Evolutionary conservation across 2,329 filamentous ascomycete species (phyloP), one percentile per base, ranked within the genome.

Genomic region (Fragosphaeria purpurea): DNA sequence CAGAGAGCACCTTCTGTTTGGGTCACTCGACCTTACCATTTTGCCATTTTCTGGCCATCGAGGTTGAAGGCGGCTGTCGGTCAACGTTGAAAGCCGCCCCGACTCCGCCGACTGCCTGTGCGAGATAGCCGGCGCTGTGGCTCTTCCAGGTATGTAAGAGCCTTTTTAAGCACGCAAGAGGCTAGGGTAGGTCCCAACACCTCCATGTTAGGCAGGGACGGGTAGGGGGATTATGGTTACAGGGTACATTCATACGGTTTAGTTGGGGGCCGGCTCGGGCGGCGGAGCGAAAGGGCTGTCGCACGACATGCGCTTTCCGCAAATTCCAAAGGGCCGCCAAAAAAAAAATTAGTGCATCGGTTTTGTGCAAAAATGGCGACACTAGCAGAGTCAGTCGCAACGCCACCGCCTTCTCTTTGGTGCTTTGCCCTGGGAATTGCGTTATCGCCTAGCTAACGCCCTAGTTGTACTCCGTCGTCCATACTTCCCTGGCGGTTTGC

Each of bases 101-200:
- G 41, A 44, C 44, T 35, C 34, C 48, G 42, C 37, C 47, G 35
- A 30, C 12, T 35, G 32, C 39, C 39, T 22, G 35, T 3, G 35
- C 39, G n/a, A 13, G 6, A 12, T 41, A 12, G 39, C 39, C 10
- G 10, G 8, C n/a, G 8, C 39, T 41, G 7, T 7, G 7, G 7
- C 35, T 11, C 4, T 11, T 37, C 11, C 35, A 37, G 35, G 11
- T 7, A 37, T 11, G 35, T 11, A 37, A 37, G 35, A 37, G 35
- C 35, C 1, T 7, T 11, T 7, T 11, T 37, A 55, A 55, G 53
- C 53, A 55, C 53, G 53, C 50, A 55, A 55, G 50, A 47, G 47
- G 47, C n/a, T 40, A 44, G 41, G 35, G 11, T 13, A 2, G 10
- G 22, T 22, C 22, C 22, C 22, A 22, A 22, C 22, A 22, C 22